These are phyloP conservation scores for Neurospora sp. DNA, from an alignment of 2,329 filamentous ascomycete species.

Conservation along the genomic window DNA sequence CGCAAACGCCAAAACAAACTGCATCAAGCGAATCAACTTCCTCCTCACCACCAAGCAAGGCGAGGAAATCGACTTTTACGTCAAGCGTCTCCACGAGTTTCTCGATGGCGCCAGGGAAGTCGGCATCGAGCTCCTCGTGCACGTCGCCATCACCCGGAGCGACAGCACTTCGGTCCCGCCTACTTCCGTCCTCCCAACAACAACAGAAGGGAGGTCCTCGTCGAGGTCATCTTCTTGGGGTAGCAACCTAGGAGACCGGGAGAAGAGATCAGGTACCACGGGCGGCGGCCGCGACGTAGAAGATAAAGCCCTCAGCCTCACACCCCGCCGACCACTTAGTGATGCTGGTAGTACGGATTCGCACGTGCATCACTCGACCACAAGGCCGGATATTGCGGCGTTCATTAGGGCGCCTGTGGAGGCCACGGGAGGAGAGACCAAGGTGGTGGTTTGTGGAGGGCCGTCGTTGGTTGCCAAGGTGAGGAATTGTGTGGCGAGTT, in stretches of 20 bases:
- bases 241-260: conserved; percentile 10
- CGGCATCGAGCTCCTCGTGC: conserved; percentile 40
- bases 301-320: conserved; percentile 10
- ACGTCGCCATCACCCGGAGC: conserved; percentile 42
- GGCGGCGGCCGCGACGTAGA: conserved; percentile 18
- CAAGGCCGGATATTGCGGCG: conserved; percentile 38
- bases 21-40: conserved; percentile 43
- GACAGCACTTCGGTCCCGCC: not conserved
- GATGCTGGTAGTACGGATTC: conserved; percentile 20
- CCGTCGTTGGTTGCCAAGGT: conserved; percentile 42
- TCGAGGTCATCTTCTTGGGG: conserved; percentile 8
- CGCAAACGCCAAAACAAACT: conserved; percentile 29
- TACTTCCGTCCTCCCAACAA: not conserved
- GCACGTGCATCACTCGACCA: conserved; percentile 34
- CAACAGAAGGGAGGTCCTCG: not conserved
- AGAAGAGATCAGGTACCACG: conserved; percentile 14
- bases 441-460: conserved; percentile 50
- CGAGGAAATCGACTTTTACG: conserved; percentile 46
- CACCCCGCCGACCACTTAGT: conserved; percentile 10
- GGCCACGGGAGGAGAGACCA: conserved; percentile 49
- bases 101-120: conserved; percentile 30
- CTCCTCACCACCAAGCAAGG: conserved; percentile 40
- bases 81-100: conserved; percentile 36
- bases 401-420: conserved; percentile 46
- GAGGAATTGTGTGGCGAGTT: conserved; percentile 42